phyloP scores from a whole-genome alignment of 371 early-diverging fungal genomes.

The Actinomucor elegans region DNA sequence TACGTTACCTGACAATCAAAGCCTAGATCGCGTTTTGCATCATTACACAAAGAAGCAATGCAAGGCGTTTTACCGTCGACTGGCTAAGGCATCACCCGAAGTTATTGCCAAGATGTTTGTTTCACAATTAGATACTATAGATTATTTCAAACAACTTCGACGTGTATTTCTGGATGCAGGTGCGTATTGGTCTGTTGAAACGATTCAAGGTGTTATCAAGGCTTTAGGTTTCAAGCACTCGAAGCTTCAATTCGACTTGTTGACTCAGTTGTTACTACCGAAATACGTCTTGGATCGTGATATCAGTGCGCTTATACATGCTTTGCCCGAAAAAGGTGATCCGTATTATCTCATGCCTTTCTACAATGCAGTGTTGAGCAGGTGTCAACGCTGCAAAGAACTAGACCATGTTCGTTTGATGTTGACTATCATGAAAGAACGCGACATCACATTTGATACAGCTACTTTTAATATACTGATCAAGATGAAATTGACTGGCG shows the following conservation, averaged over 20 bases:
- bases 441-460: conserved; percentile 18
- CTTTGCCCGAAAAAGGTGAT: conserved; percentile 2
- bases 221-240: background rate
- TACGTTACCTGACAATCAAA: too few species aligned
- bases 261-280: background rate
- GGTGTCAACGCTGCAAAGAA: conserved; percentile 11
- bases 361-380: conserved; percentile 28
- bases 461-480: conserved; percentile 36
- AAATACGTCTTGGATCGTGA: conserved; percentile 7
- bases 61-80: background rate
- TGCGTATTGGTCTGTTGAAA: conserved; percentile 2
- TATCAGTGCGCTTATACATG: background rate
- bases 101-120: background rate
- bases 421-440: conserved; percentile 21
- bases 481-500: conserved; percentile 14
- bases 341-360: conserved; percentile 1
- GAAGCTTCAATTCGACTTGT: conserved; percentile 7
- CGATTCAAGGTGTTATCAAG: background rate
- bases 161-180: conserved; percentile 7
- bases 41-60: background rate
- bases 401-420: conserved; percentile 24
- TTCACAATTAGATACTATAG: background rate
- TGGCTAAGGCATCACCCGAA: background rate
- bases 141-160: background rate
- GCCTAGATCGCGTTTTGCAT: too few species aligned